Evolutionary conservation across 371 early-diverging fungal species (phyloP), one percentile per base, ranked within the genome.

Genomic region (Saksenaea vasiformis): DNA sequence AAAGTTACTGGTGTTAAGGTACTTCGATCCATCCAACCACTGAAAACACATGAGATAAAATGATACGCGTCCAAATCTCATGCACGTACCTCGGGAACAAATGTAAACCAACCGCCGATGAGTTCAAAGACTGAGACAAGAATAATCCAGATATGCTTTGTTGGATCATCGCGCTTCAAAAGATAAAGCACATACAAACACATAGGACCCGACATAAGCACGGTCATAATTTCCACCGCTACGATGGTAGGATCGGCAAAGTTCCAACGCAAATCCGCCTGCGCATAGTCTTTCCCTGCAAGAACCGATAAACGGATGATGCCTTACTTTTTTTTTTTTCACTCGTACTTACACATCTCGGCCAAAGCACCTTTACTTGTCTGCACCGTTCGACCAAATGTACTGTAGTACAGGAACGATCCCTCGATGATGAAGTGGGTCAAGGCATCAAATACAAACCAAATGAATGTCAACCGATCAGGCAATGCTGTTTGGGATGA

Each of bases 61-160:
- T 35, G 3, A 13, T 38, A 17, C 10, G 11, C 36, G n/a, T 11
- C 27, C 28, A 15, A 28, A 11, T 19, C 9, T 13, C 10, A 10
- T 24, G 13, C 27, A 54, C 57, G n/a, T 56, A 56, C 60, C 56
- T 76, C 77, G 9, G 77, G 77, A 8, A 54, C 60, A 57, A 72
- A 76, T 28, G 77, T 76, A 64, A 76, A 68, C 73, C 73, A 76
- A 17, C 71, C 70, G 56, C 77, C 77, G 60, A 70, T 70, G 3
- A 76, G 37, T 39, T 76, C 77, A 28, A 65, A 67, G n/a, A 62
- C 60, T 15, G 67, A 70, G 8, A 69, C 60, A 14, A 76, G 54
- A 17, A 72, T 59, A 55, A 73, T 71, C 58, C 64, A 66, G 38
- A 60, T 68, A 34, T 76, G 73, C 7, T 73, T 68, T 13, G 61